Conservation (phyloP, 2,329 filamentous ascomycete species). For the Fusarium aywerte region DNA sequence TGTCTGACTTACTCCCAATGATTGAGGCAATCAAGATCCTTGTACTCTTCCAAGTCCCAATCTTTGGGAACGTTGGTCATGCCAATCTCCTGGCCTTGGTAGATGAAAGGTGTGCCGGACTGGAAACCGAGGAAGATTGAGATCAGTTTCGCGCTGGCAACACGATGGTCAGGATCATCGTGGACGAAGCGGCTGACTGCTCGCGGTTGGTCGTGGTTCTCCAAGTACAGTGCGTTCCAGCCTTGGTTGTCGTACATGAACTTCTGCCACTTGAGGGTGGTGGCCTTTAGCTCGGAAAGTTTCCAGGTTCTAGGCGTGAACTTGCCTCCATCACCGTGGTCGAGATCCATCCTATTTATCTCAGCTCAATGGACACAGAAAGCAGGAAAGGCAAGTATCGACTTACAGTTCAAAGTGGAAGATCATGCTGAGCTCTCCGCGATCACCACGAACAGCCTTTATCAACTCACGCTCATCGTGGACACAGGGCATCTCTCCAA, state of each 20-base stretch:
- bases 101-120: conserved; percentile 73
- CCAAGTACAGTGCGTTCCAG: conserved; percentile 73
- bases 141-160: conserved; percentile 67
- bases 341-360: conserved; percentile 58
- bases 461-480: conserved; percentile 57
- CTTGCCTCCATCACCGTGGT: conserved; percentile 58
- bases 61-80: conserved; percentile 71
- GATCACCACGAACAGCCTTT: conserved; percentile 63
- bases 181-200: conserved; percentile 66
- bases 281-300: conserved; percentile 62
- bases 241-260: conserved; percentile 69
- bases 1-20: conserved; percentile 56
- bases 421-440: conserved; percentile 74
- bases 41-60: conserved; percentile 74
- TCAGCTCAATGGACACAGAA: background rate
- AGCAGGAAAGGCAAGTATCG: background rate
- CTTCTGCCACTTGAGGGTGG: conserved; percentile 67
- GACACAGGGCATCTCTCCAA: conserved; percentile 63
- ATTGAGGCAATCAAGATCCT: conserved; percentile 71
- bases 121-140: conserved; percentile 67
- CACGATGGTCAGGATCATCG: conserved; percentile 61
- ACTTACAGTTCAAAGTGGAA: conserved; percentile 75
- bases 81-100: conserved; percentile 76
- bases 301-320: conserved; percentile 57
- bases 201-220: conserved; percentile 74